These are phyloP conservation scores for Cubamyces sp. DNA, from an alignment of 768 basidiomycete species.

Conservation along the genomic window DNA sequence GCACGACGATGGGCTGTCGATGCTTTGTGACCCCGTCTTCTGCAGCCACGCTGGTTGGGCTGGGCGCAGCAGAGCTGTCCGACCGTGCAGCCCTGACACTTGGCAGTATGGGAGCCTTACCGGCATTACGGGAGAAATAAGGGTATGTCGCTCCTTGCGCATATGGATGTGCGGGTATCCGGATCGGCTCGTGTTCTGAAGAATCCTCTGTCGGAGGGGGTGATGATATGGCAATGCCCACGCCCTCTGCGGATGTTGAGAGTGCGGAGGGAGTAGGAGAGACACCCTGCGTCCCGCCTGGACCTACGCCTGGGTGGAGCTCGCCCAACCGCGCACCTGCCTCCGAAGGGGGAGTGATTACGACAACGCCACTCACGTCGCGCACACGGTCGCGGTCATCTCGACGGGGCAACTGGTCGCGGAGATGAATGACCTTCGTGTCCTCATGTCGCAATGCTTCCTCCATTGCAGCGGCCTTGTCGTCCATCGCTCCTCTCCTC, in stretches of 20 bases:
- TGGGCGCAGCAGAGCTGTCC: conserved; percentile 1
- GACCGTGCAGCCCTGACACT: background rate
- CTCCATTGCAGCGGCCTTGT: conserved; percentile 28
- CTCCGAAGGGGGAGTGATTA: conserved; percentile 21
- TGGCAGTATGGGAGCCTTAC: conserved; percentile 11
- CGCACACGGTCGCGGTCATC: conserved; percentile 7
- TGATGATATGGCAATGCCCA: conserved; percentile 51
- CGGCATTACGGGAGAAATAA: conserved; percentile 16
- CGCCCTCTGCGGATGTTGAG: conserved; percentile 33
- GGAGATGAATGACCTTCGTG: conserved; percentile 31
- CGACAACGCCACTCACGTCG: conserved; percentile 22
- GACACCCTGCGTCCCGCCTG: conserved; percentile 17
- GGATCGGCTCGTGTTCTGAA: conserved; percentile 23
- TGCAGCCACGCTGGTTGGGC: conserved; percentile 13
- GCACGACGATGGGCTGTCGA: conserved; percentile 32
- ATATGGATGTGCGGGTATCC: conserved; percentile 42
- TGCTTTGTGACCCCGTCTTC: conserved; percentile 22
- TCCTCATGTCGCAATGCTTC: conserved; percentile 30
- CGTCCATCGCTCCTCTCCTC: conserved; percentile 18
- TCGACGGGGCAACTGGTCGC: conserved; percentile 25
- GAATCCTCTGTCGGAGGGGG: conserved; percentile 36
- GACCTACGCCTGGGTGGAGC: conserved; percentile 5
- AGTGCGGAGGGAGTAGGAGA: conserved; percentile 39
- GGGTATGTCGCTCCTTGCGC: conserved; percentile 34
- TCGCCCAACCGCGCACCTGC: background rate